These are phyloP conservation scores for Dioscorea dumetorum DNA, from an alignment of 106 monocot genomes.

Conservation along the genomic window DNA sequence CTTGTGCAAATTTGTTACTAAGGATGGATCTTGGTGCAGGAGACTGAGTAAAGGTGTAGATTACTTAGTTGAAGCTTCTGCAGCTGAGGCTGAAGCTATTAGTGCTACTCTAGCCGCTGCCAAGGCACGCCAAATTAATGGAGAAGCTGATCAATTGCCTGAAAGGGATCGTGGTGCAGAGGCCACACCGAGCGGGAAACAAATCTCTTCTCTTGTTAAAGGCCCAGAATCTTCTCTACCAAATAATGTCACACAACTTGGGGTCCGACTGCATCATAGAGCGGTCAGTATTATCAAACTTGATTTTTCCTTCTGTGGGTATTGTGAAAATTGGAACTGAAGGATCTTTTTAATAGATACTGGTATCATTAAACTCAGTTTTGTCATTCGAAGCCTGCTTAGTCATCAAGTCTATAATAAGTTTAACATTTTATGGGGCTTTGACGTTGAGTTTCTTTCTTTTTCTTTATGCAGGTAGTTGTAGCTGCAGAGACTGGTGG, in stretches of 20 bases:
- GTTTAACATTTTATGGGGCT: too few relatives aligned
- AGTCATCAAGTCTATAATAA: too few relatives aligned
- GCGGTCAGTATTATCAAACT: conserved; percentile 51
- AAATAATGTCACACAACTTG: conserved; percentile 35
- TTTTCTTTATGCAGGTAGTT: conserved; percentile 54
- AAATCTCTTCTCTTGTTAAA: conserved; percentile 51
- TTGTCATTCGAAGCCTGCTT: too few relatives aligned
- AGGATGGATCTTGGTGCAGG: conserved; percentile 31
- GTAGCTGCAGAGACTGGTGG: conserved; percentile 97
- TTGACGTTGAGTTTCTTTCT: too few relatives aligned
- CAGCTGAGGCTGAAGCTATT: conserved; percentile 98
- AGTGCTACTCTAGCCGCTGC: conserved; percentile 95
- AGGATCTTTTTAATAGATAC: too few relatives aligned
- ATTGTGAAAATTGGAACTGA: neutral
- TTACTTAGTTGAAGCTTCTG: conserved; percentile 90
- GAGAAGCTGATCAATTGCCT: conserved; percentile 47
- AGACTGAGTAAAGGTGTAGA: conserved; percentile 90
- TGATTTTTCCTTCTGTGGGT: neutral
- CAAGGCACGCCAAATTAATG: conserved; percentile 89
- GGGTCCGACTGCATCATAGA: conserved; percentile 96
- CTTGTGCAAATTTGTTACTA: conserved; percentile 4
- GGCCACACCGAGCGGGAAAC: conserved; percentile 62
- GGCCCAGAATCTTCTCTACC: conserved; percentile 48
- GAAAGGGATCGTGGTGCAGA: conserved; percentile 60
- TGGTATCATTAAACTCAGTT: too few relatives aligned